Evolutionary conservation across 2,329 filamentous ascomycete genomes (phyloP).

Genomic region (Tolypocladium sp.): DNA sequence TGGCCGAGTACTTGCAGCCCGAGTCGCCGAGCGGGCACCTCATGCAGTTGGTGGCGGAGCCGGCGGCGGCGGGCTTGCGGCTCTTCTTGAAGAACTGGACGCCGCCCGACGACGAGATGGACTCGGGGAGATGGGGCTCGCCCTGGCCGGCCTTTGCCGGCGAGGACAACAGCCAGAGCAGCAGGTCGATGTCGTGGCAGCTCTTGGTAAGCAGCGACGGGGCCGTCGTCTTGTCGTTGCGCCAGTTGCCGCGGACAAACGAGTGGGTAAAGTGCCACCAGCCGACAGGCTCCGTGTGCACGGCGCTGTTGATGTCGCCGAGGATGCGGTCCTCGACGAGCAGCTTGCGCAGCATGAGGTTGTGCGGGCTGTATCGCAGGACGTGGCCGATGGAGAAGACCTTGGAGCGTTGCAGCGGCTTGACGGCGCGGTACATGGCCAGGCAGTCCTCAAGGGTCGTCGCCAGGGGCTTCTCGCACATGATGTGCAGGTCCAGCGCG

Average conservation of each 20-base stretch:
- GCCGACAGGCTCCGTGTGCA: slow-evolving; percentile 90
- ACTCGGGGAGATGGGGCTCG: slow-evolving; percentile 62
- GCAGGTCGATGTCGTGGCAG: slow-evolving; percentile 89
- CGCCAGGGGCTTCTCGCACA: slow-evolving; percentile 92
- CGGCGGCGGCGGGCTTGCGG: slow-evolving; percentile 68
- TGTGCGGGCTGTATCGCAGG: slow-evolving; percentile 85
- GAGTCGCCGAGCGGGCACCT: slow-evolving; percentile 58
- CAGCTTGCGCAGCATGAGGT: slow-evolving; percentile 71
- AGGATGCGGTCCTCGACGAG: slow-evolving; percentile 67
- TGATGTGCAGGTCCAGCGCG: slow-evolving; percentile 64
- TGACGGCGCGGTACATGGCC: slow-evolving; percentile 55
- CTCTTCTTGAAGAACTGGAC: slow-evolving; percentile 69
- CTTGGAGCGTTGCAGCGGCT: slow-evolving; percentile 18
- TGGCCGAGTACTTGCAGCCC: slow-evolving; percentile 77
- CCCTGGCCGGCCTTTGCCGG: slow-evolving; percentile 38
- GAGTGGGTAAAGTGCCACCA: slow-evolving; percentile 94
- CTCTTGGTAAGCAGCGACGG: slow-evolving; percentile 88
- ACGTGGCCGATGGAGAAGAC: slow-evolving; percentile 94
- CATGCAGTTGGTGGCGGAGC: slow-evolving; percentile 76
- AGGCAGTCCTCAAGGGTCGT: slow-evolving; percentile 72
- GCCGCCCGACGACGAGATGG: slow-evolving; percentile 66
- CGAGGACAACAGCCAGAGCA: slow-evolving; percentile 84
- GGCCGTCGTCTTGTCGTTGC: slow-evolving; percentile 65
- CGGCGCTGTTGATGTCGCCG: slow-evolving; percentile 75
- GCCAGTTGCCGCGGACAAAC: slow-evolving; percentile 91